Conservation (phyloP, 148 eudicot species). For the Vaccinium corymbosum region DNA sequence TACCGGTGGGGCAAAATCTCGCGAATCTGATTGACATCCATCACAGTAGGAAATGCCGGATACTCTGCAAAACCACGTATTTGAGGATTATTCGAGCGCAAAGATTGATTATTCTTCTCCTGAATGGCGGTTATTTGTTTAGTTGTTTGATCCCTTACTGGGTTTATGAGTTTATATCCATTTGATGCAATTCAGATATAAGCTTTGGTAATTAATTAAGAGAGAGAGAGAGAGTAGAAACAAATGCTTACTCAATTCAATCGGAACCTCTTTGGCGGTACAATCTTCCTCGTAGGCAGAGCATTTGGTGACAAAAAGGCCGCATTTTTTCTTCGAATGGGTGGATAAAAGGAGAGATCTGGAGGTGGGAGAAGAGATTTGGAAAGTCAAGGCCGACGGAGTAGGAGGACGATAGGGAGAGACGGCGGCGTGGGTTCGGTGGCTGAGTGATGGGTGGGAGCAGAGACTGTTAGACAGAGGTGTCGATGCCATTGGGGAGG, state of each 20-base stretch:
- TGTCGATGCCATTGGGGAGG: slow-evolving; percentile 60
- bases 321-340: slow-evolving; percentile 19
- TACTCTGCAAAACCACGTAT: slow-evolving; percentile 36
- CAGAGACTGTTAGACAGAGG: slow-evolving; percentile 41
- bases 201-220: too few species aligned
- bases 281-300: slow-evolving; percentile 26
- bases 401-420: slow-evolving; percentile 17
- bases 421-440: slow-evolving; percentile 20
- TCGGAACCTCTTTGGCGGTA: slow-evolving; percentile 40
- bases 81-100: background rate
- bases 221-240: background rate
- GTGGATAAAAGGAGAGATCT: slow-evolving; percentile 42
- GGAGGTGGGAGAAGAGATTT: slow-evolving; percentile 21
- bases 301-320: slow-evolving; percentile 30
- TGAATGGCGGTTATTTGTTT: too few species aligned
- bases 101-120: too few species aligned
- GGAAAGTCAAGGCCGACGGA: slow-evolving; percentile 12
- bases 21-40: slow-evolving; percentile 91
- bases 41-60: slow-evolving; percentile 80
- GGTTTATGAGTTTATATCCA: too few species aligned
- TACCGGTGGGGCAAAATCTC: slow-evolving; percentile 91
- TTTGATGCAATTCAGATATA: too few species aligned
- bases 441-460: slow-evolving; percentile 8
- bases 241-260: slow-evolving; percentile 55
- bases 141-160: too few species aligned